Evolutionary conservation across 805 yeast genomes (phyloP).

Genomic region (Schwanniomyces occidentalis): DNA sequence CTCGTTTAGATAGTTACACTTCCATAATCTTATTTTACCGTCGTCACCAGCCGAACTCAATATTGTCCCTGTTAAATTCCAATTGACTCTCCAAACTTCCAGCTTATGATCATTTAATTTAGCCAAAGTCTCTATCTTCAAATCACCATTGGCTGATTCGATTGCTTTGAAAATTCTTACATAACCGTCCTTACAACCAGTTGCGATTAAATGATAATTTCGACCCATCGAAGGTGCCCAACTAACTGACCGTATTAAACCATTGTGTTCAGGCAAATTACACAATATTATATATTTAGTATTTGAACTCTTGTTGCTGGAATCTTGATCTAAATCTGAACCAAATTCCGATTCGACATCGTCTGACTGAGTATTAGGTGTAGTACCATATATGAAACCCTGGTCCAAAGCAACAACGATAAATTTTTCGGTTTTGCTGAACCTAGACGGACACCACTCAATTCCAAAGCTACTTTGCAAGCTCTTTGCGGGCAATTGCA

Average conservation of each 20-base stretch:
- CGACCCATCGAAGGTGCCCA: constrained; percentile 99
- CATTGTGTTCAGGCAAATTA: constrained; percentile 79
- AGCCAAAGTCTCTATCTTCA: constrained; percentile 59
- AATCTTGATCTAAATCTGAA: constrained; percentile 12
- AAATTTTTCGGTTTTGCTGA: constrained; percentile 69
- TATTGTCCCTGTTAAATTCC: constrained; percentile 94
- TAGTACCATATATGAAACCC: constrained; percentile 65
- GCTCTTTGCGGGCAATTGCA: constrained; percentile 71
- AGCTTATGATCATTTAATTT: constrained; percentile 75
- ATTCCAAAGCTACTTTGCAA: constrained; percentile 83
- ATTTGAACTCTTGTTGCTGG: constrained; percentile 7
- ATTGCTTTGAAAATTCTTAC: constrained; percentile 80
- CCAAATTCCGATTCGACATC: constrained; percentile 5
- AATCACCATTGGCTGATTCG: constrained; percentile 38
- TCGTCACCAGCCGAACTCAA: constrained; percentile 95
- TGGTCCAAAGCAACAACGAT: constrained; percentile 86
- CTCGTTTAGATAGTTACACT: constrained; percentile 78
- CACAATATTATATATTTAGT: constrained; percentile 55
- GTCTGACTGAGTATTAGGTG: constrained; percentile 6
- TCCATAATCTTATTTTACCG: constrained; percentile 90
- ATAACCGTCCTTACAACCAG: constrained; percentile 93
- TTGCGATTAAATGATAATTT: constrained; percentile 83
- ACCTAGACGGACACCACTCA: constrained; percentile 89
- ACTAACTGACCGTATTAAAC: constrained; percentile 80
- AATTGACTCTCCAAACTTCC: constrained; percentile 94